Evolutionary conservation across 208 protist genomes (phyloP).

Genomic region (Trypanosoma lewisi): DNA sequence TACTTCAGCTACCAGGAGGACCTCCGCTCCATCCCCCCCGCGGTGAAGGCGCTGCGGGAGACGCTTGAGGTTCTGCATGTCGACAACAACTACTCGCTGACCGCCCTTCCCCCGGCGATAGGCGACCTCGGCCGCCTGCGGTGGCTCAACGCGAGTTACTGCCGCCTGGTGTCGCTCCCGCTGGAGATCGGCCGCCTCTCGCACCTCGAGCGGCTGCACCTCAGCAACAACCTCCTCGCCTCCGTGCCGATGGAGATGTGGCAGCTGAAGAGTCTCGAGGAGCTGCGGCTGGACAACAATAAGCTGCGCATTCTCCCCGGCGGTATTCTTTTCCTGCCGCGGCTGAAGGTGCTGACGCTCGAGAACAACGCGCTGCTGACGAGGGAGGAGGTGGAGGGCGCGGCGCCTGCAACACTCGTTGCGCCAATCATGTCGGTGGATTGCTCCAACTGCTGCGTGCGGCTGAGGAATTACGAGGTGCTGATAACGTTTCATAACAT

Average conservation of each 20-base stretch:
- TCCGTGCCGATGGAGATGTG: constrained; percentile 65
- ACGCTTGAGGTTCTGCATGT: constrained; percentile 74
- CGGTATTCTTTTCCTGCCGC: constrained; percentile 72
- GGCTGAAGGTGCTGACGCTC: constrained; percentile 45
- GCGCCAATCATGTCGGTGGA: constrained; percentile 50
- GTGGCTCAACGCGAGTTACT: constrained; percentile 71
- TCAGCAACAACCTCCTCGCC: constrained; percentile 64
- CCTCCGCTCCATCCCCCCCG: constrained; percentile 33
- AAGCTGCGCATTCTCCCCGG: constrained; percentile 60
- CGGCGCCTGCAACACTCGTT: constrained; percentile 43
- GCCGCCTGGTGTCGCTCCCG: constrained; percentile 41
- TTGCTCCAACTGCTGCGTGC: constrained; percentile 75
- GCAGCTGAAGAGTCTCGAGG: constrained; percentile 66
- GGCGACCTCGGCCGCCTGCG: constrained; percentile 61
- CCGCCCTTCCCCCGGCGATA: constrained; percentile 40
- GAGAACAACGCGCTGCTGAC: constrained; percentile 76
- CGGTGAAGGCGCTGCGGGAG: constrained; percentile 44
- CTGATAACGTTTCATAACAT: constrained; percentile 65
- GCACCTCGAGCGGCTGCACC: constrained; percentile 56
- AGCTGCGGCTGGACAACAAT: constrained; percentile 67
- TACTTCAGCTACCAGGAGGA: constrained; percentile 46
- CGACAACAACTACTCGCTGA: constrained; percentile 81
- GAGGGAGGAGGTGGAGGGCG: constrained; percentile 42
- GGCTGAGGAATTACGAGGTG: constrained; percentile 48
- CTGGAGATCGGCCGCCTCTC: constrained; percentile 48